Percentiles rank a stretch among this genome's conserved stretches.
These are phyloP conservation scores for Aspergillus awamori DNA, from an alignment of 2,329 filamentous ascomycete species.

Conservation along the genomic window DNA sequence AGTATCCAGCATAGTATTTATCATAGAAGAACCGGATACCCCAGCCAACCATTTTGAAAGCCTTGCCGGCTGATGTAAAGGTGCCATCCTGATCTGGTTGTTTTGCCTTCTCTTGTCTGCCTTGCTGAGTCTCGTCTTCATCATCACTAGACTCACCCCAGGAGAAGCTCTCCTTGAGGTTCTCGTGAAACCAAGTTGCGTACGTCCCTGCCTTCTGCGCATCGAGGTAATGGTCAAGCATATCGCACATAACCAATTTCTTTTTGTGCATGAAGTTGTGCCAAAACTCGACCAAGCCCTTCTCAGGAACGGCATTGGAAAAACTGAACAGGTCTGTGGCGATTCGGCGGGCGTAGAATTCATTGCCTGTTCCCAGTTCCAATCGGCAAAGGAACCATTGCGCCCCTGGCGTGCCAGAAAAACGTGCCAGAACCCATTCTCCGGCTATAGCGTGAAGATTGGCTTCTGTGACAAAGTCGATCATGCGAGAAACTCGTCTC, in stretches of 20 bases:
- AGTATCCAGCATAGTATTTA: background rate
- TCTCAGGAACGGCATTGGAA: constrained; percentile 19
- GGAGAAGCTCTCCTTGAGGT: background rate
- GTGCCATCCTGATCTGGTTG: background rate
- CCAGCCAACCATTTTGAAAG: background rate
- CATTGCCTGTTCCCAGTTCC: constrained; percentile 15
- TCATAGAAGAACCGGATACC: background rate
- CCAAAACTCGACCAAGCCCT: constrained; percentile 22
- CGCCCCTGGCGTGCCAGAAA: constrained; percentile 18
- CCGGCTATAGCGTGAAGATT: constrained; percentile 20
- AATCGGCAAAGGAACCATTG: constrained; percentile 22
- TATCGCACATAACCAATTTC: constrained; percentile 16
- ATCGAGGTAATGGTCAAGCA: constrained; percentile 10
- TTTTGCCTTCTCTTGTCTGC: background rate
- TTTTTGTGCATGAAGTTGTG: constrained; percentile 18
- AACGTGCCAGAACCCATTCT: constrained; percentile 22
- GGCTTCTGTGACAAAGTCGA: constrained; percentile 19
- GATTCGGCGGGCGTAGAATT: constrained; percentile 20
- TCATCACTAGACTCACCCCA: background rate
- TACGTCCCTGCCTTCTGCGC: background rate
- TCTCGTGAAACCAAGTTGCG: background rate
- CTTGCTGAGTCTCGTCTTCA: background rate
- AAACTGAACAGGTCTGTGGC: constrained; percentile 21
- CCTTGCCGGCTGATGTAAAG: background rate
- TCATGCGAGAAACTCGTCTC: constrained; percentile 19